Percentiles rank a stretch among this genome's conserved stretches.
These are phyloP conservation scores for Rhodamnia argentea DNA, from an alignment of 345 rosid genomes.

Conservation along the genomic window DNA sequence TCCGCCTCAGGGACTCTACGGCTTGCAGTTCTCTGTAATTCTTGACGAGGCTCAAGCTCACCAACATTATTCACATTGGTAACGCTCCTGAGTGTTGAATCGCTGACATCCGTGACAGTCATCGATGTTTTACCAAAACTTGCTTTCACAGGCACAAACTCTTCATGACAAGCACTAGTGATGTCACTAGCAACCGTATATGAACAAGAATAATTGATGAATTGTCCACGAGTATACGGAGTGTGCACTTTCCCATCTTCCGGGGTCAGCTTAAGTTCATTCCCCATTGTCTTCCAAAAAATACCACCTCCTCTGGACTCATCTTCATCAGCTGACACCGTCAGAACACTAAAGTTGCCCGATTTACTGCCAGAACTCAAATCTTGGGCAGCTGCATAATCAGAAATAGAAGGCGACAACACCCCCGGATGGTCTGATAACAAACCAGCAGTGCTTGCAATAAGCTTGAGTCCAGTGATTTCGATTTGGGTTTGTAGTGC, in stretches of 20 bases:
- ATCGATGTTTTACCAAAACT: conserved; percentile 5
- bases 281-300: not conserved
- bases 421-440: conserved; percentile 6
- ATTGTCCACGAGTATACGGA: not conserved
- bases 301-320: not conserved
- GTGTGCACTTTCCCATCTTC: conserved; percentile 3
- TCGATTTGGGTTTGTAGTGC: conserved; percentile 18
- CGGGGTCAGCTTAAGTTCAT: not conserved
- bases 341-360: not conserved
- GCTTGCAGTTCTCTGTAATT: conserved; percentile 14
- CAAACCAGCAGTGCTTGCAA: conserved; percentile 9
- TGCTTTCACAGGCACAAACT: conserved; percentile 6
- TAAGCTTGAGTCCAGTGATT: conserved; percentile 17
- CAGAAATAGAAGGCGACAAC: not conserved
- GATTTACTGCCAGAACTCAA: not conserved
- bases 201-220: conserved; percentile 3
- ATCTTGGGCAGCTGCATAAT: not conserved
- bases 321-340: not conserved
- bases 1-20: conserved; percentile 14
- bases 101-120: not conserved
- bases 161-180: conserved; percentile 1
- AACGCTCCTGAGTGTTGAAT: not conserved
- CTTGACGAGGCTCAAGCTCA: not conserved
- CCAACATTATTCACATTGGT: not conserved
- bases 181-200: conserved; percentile 1